A percentile compares a stretch with the other conserved stretches of the same genome.
phyloP scores from a whole-genome alignment of 129 eudicot genomes.

The Helichrysum umbraculigerum region DNA sequence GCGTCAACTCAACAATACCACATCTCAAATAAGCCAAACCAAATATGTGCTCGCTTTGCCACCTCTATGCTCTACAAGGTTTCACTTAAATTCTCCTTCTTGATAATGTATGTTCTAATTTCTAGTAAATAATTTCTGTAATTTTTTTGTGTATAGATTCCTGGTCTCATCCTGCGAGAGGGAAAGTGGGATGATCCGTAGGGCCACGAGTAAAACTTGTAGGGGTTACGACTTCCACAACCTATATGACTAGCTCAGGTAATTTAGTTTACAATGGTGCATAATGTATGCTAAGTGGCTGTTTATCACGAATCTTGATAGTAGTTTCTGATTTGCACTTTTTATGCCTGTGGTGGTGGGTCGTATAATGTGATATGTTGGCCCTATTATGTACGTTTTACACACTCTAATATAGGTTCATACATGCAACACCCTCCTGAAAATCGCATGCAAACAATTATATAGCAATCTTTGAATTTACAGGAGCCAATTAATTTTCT shows the following conservation, averaged over 20 bases:
- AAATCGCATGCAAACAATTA: too few species aligned
- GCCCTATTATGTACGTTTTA: too few species aligned
- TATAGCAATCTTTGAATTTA: too few species aligned
- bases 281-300: background rate
- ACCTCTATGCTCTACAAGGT: background rate
- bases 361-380: too few species aligned
- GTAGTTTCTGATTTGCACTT: background rate
- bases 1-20: background rate
- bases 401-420: too few species aligned
- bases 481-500: too few species aligned
- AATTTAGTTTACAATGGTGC: background rate
- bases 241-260: background rate
- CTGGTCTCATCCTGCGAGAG: conserved; percentile 5
- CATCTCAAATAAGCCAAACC: background rate
- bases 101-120: background rate
- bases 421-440: too few species aligned
- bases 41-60: background rate
- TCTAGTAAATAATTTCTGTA: background rate
- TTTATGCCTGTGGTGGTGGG: background rate
- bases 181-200: background rate
- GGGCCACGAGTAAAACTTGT: background rate
- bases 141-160: background rate
- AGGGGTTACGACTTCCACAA: background rate
- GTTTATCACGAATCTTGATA: background rate
- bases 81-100: background rate